Evolutionary conservation across 2,329 filamentous ascomycete species (phyloP), one percentile per base, ranked within the genome.

Genomic region (Neocatenulostroma microsporum): DNA sequence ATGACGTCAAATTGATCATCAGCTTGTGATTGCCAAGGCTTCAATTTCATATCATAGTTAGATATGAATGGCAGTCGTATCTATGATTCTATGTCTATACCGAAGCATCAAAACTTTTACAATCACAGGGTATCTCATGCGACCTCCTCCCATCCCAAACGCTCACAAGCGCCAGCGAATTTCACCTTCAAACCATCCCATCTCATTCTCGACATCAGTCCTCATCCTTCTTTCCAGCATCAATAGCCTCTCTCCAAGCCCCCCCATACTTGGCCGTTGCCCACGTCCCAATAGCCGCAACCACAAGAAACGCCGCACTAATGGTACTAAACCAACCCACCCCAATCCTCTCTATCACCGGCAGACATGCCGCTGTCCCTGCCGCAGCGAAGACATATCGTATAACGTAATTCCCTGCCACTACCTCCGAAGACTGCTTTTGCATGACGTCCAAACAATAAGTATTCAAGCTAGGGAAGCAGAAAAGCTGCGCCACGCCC

Each of bases 381-480:
- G 75, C 61, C 9, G 82, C 83, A 1, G 78, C 84, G 47, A 87
- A 82, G 5, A 86, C 54, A 57, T 89, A 91, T 5, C 84, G 70
- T 34, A 84, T 68, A 51, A 86, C 77, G 58, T 88, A 91, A 57
- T 89, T 91, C 0, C 82, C 82, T 0, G 83, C 82, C 39, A 56
- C 51, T 8, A 89, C 82, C 53, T 91, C 84, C 3, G 80, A 75
- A 28, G 76, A 76, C 20, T 73, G 67, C 1, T 69, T 69, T 46
- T 81, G 81, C 78, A 88, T 85, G 10, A 89, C 83, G 56, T 91
- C 84, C 26, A 91, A 62, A 55, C 83, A 88, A 61, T 91, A 88
- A 0, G 82, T 84, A 24, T 88, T 87, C 43, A 88, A 57, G 31
- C 73, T 76, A 0, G 82, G 82, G 51, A 86, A 87, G 49, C 80